A percentile compares a stretch with the other conserved stretches of the same genome.
Conservation (phyloP, 2,329 filamentous ascomycete species). For the Aspergillus quadricinctus region DNA sequence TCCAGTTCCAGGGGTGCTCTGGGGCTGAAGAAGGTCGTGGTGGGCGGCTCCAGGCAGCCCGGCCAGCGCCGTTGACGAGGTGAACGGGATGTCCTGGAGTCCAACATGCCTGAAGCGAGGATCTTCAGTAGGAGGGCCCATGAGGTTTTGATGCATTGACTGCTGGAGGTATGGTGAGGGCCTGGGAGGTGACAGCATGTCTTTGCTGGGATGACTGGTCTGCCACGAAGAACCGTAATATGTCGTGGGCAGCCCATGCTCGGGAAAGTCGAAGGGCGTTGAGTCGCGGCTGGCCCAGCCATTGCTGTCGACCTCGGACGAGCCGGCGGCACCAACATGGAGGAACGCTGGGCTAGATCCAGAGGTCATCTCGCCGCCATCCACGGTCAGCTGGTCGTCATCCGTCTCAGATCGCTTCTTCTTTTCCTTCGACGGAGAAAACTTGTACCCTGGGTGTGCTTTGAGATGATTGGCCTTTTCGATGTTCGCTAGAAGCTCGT, state of each 20-base stretch:
- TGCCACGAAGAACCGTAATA: slow-evolving; percentile 50
- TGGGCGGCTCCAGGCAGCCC: slow-evolving; percentile 41
- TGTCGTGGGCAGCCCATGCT: slow-evolving; percentile 15
- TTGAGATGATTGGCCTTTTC: slow-evolving; percentile 80
- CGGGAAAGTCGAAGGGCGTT: slow-evolving; percentile 31
- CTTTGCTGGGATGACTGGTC: slow-evolving; percentile 47
- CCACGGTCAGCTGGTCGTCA: slow-evolving; percentile 32
- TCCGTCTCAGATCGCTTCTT: slow-evolving; percentile 54
- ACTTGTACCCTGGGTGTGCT: slow-evolving; percentile 90
- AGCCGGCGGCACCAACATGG: slow-evolving; percentile 22
- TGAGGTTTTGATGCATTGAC: slow-evolving; percentile 40
- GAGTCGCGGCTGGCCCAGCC: slow-evolving; percentile 28
- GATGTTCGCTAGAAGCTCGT: slow-evolving; percentile 70
- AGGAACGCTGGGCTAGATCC: slow-evolving; percentile 17
- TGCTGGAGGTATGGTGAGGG: slow-evolving; percentile 51
- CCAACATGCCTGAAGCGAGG: slow-evolving; percentile 40
- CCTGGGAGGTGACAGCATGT: slow-evolving; percentile 42
- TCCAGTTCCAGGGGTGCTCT: slow-evolving; percentile 21
- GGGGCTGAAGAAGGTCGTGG: slow-evolving; percentile 40
- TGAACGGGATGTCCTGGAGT: slow-evolving; percentile 27
- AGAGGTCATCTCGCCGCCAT: slow-evolving; percentile 16
- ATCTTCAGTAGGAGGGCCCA: slow-evolving; percentile 38
- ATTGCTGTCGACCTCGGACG: slow-evolving; percentile 24
- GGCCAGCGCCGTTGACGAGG: slow-evolving; percentile 34
- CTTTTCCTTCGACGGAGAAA: slow-evolving; percentile 61